Base-by-base conservation (phyloP, 257 asterid genomes). In the Parsonsia alboflavescens region DNA sequence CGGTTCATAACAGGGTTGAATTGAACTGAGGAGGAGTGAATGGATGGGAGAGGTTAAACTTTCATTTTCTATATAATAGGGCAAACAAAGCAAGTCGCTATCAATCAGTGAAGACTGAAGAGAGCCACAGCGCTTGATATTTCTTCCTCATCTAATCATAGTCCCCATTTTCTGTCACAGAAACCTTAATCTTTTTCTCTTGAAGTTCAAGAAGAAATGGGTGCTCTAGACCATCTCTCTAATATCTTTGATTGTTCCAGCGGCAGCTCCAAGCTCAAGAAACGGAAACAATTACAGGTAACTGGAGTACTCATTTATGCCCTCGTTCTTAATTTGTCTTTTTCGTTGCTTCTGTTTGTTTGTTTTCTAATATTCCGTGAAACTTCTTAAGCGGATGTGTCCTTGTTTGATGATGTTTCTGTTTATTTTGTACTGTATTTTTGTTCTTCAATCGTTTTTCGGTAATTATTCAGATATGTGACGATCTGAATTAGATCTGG, bases 271-370 rank as follows among this genome's bases (percentile, higher is more conserved):
- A 88, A 82, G 89, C 76, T 50, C 88, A 92, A 91, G 83, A 88
- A 72, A 54, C 91, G 91, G 83, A 93, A 80, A 59, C 98, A 91
- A 54, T 85, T 93, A 22, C 98, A 93, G 96, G 98, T 84, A 39
- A 58, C 57, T 49, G 39, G 39, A 33, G 39, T 33, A 0, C 3
- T 16, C 33, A 42, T 5, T 21, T n/a, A n/a, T n/a, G n/a, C n/a
- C n/a, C n/a, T n/a, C n/a, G n/a, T n/a, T 21, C 8, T n/a, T 4
- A 6, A 1, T 6, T 48, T 50, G 8, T 62, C 61, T 13, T 21
- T 36, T 46, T 30, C 7, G 39, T 58, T 71, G 65, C 28, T 28
- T 66, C 46, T 71, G 12, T 7, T 24, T 42, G 1, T 59, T 7
- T 52, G 1, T 52, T 52, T 49, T 75, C 15, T 21, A 41, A 42